Evolutionary conservation across 2,329 filamentous ascomycete species (phyloP), one percentile per base, ranked within the genome.

Genomic region (Elsinoe fawcettii): DNA sequence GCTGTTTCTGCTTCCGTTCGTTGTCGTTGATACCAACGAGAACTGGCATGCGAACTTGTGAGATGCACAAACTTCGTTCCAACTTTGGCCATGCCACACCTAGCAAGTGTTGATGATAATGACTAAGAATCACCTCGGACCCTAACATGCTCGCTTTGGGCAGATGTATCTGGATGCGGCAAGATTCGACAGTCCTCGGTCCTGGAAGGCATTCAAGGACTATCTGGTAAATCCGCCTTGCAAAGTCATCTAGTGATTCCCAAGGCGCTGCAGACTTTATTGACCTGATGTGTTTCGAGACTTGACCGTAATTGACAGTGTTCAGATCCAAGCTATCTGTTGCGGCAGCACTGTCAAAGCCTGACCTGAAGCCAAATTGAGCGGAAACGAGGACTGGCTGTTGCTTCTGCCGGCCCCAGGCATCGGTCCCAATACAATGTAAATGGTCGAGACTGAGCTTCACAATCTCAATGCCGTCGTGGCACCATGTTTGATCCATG

Each of bases 1-100:
- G 78, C 71, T 90, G 87, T 70, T 82, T 86, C 58, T 68, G 68
- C 34, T 71, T 62, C 60, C 87, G 75, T 75, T 91, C 87, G 64
- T 90, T 86, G 20, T 74, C 69, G 64, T 91, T 90, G 25, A 91
- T 80, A 0, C 87, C 87, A 47, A 91, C 81, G 51, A 91, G 69
- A 30, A 82, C 83, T 23, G 86, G 84, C 8, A 89, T 76, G 36
- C 77, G 77, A 53, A 90, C 67, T 18, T 79, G 77, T 47, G 78
- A 76, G 7, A 89, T 67, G 36, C 75, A 74, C 46, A 87, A 67
- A 37, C 68, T 65, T 18, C 60, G 36, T 37, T 32, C 30, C 23
- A 27, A 25, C 37, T 7, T 30, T 8, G 30, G 37, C 32, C 55
- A 57, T 9, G 60, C 63, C 3, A n/a, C 23, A 51, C 62, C 60